phyloP scores from a whole-genome alignment of 306 rosid species.

The Cicer cuneatum region DNA sequence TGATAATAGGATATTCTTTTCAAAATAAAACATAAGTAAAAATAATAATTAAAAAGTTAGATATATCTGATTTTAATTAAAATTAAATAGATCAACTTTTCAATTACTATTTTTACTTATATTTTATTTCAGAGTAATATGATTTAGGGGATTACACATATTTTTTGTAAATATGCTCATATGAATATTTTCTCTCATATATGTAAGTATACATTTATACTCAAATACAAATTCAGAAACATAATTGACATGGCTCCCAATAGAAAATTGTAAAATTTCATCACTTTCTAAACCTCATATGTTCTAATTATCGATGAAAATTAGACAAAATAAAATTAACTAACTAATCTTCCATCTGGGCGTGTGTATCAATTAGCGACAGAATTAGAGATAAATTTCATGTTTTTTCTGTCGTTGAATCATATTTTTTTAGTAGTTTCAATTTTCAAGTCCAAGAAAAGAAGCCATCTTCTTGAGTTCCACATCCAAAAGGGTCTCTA shows the following conservation, averaged over 20 bases:
- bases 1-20: no score
- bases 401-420: not conserved
- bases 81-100: no score
- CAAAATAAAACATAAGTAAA: no score
- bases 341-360: not conserved
- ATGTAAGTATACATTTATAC: not conserved
- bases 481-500: slow-evolving; percentile 45
- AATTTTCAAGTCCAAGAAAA: slow-evolving; percentile 52
- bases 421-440: not conserved
- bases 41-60: no score
- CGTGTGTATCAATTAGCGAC: not conserved
- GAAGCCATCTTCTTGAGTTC: slow-evolving; percentile 52
- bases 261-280: not conserved
- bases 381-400: not conserved
- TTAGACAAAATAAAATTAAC: not conserved
- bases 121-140: no score
- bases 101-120: no score
- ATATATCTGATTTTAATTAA: no score
- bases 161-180: not conserved
- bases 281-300: slow-evolving; percentile 3
- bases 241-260: not conserved
- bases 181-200: not conserved
- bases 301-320: not conserved
- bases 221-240: not conserved
- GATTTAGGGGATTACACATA: no score